These are phyloP conservation scores for Xerocomellus amylosporus DNA, from an alignment of 768 basidiomycete genomes.

Conservation along the genomic window DNA sequence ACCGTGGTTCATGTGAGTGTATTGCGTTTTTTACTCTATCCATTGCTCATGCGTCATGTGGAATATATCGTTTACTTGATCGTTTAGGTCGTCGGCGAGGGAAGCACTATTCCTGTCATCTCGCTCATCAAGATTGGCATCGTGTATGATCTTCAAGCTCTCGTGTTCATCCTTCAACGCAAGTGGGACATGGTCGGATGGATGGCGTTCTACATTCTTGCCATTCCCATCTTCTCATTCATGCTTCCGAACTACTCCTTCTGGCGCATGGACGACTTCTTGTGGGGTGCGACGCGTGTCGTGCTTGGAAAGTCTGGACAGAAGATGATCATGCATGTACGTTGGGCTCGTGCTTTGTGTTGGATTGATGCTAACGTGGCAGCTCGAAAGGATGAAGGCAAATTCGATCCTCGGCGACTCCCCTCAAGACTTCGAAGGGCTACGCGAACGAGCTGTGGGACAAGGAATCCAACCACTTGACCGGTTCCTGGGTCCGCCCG, in stretches of 20 bases:
- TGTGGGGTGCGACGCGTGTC: conserved; percentile 89
- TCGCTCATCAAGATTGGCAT: conserved; percentile 89
- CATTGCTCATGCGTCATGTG: conserved; percentile 2
- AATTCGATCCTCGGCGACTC: conserved; percentile 94
- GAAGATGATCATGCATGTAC: conserved; percentile 90
- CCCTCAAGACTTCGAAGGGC: conserved; percentile 95
- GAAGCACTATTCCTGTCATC: conserved; percentile 70
- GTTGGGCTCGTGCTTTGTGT: conserved; percentile 28
- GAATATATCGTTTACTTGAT: conserved; percentile 82
- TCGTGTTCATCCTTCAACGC: conserved; percentile 87
- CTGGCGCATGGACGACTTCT: conserved; percentile 99
- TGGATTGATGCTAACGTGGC: conserved; percentile 6
- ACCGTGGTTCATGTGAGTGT: conserved; percentile 86
- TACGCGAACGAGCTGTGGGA: conserved; percentile 98
- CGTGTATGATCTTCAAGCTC: conserved; percentile 90
- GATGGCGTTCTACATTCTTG: conserved; percentile 95
- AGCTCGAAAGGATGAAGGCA: conserved; percentile 81
- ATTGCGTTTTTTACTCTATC: too few species aligned
- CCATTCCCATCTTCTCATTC: conserved; percentile 92
- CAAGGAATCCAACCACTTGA: conserved; percentile 93
- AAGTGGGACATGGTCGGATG: conserved; percentile 99
- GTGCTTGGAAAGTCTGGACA: conserved; percentile 94
- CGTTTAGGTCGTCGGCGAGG: conserved; percentile 66
- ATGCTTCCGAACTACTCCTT: conserved; percentile 92
- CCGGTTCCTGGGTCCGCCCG: conserved; percentile 91